Percentiles rank a stretch among this genome's conserved stretches.
phyloP scores from a whole-genome alignment of 345 rosid species.

The Laguncularia racemosa region DNA sequence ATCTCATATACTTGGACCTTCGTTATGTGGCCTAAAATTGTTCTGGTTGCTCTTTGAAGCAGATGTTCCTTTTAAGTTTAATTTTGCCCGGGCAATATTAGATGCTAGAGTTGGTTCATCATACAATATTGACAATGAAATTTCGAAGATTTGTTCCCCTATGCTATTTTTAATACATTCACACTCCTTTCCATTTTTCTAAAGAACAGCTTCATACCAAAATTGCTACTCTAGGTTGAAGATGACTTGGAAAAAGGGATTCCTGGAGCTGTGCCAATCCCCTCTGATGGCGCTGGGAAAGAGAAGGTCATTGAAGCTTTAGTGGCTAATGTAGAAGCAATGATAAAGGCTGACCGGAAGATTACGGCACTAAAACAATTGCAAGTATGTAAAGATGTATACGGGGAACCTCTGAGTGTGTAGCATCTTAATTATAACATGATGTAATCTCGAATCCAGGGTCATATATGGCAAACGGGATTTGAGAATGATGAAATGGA shows the following conservation, averaged over 20 bases:
- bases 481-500: constrained; percentile 62
- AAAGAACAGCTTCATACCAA: too few species aligned
- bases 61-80: too few species aligned
- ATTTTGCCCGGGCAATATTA: too few species aligned
- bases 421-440: constrained; percentile 6
- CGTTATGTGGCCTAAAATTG: too few species aligned
- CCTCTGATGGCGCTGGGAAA: constrained; percentile 60
- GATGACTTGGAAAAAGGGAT: constrained; percentile 72
- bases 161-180: too few species aligned
- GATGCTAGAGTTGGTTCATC: too few species aligned
- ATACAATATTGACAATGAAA: too few species aligned
- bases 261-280: constrained; percentile 61
- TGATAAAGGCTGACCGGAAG: constrained; percentile 94
- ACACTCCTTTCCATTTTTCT: too few species aligned
- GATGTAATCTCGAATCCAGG: constrained; percentile 31
- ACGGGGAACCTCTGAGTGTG: not conserved
- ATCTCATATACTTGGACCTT: too few species aligned
- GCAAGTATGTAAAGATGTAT: constrained; percentile 45
- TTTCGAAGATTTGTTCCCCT: too few species aligned
- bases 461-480: constrained; percentile 97
- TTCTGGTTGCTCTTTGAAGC: too few species aligned
- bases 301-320: constrained; percentile 75
- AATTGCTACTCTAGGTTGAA: constrained; percentile 38
- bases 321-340: constrained; percentile 79
- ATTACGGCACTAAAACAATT: constrained; percentile 90